Percentiles rank a stretch among this genome's conserved stretches.
Evolutionary conservation across 176 grass and related monocot species (phyloP).

Genomic region (Areca catechu): DNA sequence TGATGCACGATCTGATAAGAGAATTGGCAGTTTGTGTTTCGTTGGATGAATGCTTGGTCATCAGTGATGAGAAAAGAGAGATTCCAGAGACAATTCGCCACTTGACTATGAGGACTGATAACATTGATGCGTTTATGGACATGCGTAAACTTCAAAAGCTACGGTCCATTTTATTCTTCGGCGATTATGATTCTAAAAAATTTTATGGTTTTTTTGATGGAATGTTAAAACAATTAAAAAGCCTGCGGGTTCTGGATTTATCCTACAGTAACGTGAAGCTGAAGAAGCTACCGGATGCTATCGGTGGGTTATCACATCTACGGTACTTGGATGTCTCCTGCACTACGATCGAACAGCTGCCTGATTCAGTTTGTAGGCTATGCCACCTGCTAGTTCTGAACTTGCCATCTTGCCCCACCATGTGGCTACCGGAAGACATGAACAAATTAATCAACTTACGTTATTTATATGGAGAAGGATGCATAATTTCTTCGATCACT

Average conservation of each 20-base stretch:
- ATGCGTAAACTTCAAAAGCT: not conserved
- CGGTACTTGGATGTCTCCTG: not conserved
- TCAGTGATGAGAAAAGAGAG: no score
- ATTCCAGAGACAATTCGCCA: no score
- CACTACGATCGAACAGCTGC: no score
- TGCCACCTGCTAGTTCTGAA: constrained; percentile 32
- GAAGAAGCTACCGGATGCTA: not conserved
- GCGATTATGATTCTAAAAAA: not conserved
- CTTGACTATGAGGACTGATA: not conserved
- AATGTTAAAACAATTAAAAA: not conserved
- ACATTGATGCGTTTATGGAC: not conserved
- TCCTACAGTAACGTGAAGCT: no score
- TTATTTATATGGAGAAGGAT: constrained; percentile 8
- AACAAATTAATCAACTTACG: constrained; percentile 27
- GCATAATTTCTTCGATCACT: constrained; percentile 11
- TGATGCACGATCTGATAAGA: no score
- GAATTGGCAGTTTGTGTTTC: no score
- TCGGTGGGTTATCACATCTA: constrained; percentile 16
- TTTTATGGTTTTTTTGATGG: not conserved
- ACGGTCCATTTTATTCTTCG: not conserved
- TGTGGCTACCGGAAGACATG: constrained; percentile 13
- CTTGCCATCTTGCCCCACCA: constrained; percentile 3
- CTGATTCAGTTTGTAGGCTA: not conserved
- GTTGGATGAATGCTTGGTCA: no score
- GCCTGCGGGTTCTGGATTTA: constrained; percentile 21